Conservation (phyloP, 2,329 filamentous ascomycete genomes). For the Xylariomycetidae sp. region DNA sequence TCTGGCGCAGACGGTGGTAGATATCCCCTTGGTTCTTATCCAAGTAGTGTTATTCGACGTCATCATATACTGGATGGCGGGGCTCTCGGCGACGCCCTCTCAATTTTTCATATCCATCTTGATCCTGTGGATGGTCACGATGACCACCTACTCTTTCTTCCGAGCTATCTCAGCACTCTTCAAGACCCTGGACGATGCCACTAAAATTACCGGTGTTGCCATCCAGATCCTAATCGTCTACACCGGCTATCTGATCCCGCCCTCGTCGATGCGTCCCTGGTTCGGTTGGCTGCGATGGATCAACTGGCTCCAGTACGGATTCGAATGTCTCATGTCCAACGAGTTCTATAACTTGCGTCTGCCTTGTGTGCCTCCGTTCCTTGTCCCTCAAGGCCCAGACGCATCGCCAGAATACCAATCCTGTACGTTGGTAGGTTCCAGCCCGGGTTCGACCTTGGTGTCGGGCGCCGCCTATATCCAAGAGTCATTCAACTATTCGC, state of each 20-base stretch:
- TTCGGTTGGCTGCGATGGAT: conserved; percentile 57
- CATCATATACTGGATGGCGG: conserved; percentile 36
- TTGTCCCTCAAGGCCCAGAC: too few species aligned
- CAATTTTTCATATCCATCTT: conserved; percentile 63
- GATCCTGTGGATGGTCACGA: conserved; percentile 47
- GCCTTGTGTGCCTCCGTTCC: too few species aligned
- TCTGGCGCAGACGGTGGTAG: conserved; percentile 18
- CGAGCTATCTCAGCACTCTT: conserved; percentile 58
- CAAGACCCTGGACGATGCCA: conserved; percentile 41
- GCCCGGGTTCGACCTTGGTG: conserved; percentile 6
- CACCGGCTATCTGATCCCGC: conserved; percentile 41
- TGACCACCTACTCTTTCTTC: conserved; percentile 65
- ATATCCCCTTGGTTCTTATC: conserved; percentile 35
- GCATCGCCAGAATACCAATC: too few species aligned
- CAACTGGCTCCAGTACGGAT: conserved; percentile 11
- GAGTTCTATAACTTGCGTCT: too few species aligned
- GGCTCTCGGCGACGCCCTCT: conserved; percentile 43
- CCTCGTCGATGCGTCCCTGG: conserved; percentile 55
- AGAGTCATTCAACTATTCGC: conserved; percentile 6
- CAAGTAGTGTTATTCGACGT: conserved; percentile 33
- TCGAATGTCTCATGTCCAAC: conserved; percentile 14
- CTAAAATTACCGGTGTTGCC: conserved; percentile 32
- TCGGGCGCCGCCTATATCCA: conserved; percentile 9
- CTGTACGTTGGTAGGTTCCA: conserved; percentile 20
- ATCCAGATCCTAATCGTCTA: conserved; percentile 44